These are phyloP conservation scores for Lasiodiplodia sp. DNA, from an alignment of 2,329 filamentous ascomycete genomes.

Conservation along the genomic window DNA sequence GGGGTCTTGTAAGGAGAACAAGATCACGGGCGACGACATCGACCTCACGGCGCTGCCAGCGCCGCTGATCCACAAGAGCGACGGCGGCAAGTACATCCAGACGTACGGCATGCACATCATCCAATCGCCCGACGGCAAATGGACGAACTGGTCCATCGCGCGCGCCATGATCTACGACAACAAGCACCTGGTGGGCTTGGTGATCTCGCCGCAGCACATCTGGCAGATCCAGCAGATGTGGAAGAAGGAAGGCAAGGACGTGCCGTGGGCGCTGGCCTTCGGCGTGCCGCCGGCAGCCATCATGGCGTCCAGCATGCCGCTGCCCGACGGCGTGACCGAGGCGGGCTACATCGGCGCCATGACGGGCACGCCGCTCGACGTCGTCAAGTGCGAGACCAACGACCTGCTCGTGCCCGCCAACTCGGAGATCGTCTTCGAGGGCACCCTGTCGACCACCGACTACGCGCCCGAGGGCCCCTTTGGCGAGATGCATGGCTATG, in stretches of 20 bases:
- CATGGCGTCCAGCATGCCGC: slow-evolving; percentile 49
- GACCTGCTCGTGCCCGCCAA: slow-evolving; percentile 58
- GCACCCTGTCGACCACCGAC: slow-evolving; percentile 55
- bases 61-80: slow-evolving; percentile 53
- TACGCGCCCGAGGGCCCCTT: slow-evolving; percentile 58
- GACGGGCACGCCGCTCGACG: slow-evolving; percentile 53
- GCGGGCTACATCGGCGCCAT: slow-evolving; percentile 59
- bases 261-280: slow-evolving; percentile 57
- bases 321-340: slow-evolving; percentile 58
- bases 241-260: slow-evolving; percentile 54
- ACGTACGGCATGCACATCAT: slow-evolving; percentile 60
- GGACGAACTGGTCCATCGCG: slow-evolving; percentile 59
- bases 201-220: slow-evolving; percentile 57
- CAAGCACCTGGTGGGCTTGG: slow-evolving; percentile 51
- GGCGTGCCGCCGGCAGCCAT: slow-evolving; percentile 60
- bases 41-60: slow-evolving; percentile 49
- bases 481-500: slow-evolving; percentile 54
- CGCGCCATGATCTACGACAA: slow-evolving; percentile 58
- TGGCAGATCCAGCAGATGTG: slow-evolving; percentile 57
- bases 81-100: slow-evolving; percentile 61
- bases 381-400: slow-evolving; percentile 63
- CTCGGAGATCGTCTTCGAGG: slow-evolving; percentile 61
- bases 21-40: slow-evolving; percentile 48
- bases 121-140: slow-evolving; percentile 53
- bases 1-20: slow-evolving; percentile 55